Conservation (phyloP, 768 basidiomycete species). For the Tylopilus vinaceipallidus region DNA sequence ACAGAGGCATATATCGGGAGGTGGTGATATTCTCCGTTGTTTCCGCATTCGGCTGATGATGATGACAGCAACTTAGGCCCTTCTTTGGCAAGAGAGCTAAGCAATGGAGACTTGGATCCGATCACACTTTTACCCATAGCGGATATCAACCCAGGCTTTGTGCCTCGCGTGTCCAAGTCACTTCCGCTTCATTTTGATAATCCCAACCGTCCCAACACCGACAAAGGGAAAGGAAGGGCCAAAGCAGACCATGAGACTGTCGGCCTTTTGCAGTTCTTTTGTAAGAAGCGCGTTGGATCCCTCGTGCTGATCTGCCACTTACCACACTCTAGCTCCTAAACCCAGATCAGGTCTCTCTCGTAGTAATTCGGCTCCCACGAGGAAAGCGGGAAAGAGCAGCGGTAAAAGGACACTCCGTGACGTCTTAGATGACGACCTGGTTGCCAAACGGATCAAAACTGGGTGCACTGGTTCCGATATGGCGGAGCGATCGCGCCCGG, state of each 20-base stretch:
- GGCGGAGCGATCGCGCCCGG: conserved; percentile 28
- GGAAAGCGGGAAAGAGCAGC: conserved; percentile 53
- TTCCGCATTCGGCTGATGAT: conserved; percentile 7
- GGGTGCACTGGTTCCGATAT: conserved; percentile 18
- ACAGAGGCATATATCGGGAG: conserved; percentile 71
- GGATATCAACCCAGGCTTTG: conserved; percentile 73
- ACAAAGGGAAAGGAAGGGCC: conserved; percentile 51
- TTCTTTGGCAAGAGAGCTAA: conserved; percentile 61
- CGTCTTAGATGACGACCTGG: conserved; percentile 65
- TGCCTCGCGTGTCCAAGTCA: conserved; percentile 51
- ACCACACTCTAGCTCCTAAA: conserved; percentile 30
- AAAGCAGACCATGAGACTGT: conserved; percentile 20
- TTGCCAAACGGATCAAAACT: conserved; percentile 46
- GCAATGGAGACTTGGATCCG: conserved; percentile 70
- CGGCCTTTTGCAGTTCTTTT: conserved; percentile 62
- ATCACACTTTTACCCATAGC: conserved; percentile 63
- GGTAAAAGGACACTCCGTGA: conserved; percentile 75
- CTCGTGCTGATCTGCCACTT: conserved; percentile 38
- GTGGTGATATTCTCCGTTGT: conserved; percentile 35
- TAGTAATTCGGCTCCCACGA: conserved; percentile 30
- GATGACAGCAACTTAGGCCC: conserved; percentile 59
- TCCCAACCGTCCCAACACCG: conserved; percentile 24
- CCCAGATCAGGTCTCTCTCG: conserved; percentile 26
- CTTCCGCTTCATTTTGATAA: conserved; percentile 33
- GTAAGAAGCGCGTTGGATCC: conserved; percentile 38